Percentiles rank a stretch among this genome's conserved stretches.
phyloP scores from a whole-genome alignment of 495 filamentous ascomycete species.

The Aspergillus cristatus region DNA sequence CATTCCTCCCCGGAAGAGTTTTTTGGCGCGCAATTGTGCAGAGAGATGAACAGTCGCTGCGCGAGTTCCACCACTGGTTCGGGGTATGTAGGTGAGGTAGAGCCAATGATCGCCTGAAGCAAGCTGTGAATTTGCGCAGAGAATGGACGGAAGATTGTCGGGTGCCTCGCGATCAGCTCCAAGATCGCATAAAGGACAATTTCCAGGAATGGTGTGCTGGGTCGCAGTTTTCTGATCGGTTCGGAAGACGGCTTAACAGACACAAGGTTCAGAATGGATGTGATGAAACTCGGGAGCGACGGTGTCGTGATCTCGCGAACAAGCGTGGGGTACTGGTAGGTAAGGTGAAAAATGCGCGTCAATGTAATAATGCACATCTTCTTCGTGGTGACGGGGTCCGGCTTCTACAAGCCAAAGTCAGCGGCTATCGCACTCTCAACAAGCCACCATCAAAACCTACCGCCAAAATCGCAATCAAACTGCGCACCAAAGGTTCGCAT shows the following conservation, averaged over 20 bases:
- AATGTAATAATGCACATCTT: conserved; percentile 65
- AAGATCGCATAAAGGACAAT: conserved; percentile 55
- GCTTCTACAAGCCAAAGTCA: conserved; percentile 45
- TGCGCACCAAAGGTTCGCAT: conserved; percentile 61
- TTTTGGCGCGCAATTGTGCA: conserved; percentile 70
- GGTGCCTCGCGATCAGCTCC: conserved; percentile 63
- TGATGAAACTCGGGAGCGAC: conserved; percentile 62
- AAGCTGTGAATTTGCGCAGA: conserved; percentile 53
- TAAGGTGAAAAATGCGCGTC: conserved; percentile 71
- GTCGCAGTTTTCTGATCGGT: conserved; percentile 33
- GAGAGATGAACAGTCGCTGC: conserved; percentile 51
- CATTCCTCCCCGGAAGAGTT: conserved; percentile 65
- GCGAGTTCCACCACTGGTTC: conserved; percentile 41
- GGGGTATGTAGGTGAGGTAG: conserved; percentile 27
- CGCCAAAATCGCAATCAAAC: conserved; percentile 58
- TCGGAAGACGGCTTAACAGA: conserved; percentile 35
- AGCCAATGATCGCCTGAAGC: conserved; percentile 38
- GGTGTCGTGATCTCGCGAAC: conserved; percentile 85
- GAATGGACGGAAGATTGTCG: conserved; percentile 71
- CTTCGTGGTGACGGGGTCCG: conserved; percentile 60
- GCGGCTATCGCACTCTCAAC: not conserved
- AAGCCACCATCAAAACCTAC: conserved; percentile 27
- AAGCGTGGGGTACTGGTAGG: conserved; percentile 70
- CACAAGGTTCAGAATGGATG: conserved; percentile 59
- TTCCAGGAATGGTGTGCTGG: conserved; percentile 43